Percentiles rank a stretch among this genome's conserved stretches.
These are phyloP conservation scores for Ascochyta pisi DNA, from an alignment of 2,329 filamentous ascomycete species.

Conservation along the genomic window DNA sequence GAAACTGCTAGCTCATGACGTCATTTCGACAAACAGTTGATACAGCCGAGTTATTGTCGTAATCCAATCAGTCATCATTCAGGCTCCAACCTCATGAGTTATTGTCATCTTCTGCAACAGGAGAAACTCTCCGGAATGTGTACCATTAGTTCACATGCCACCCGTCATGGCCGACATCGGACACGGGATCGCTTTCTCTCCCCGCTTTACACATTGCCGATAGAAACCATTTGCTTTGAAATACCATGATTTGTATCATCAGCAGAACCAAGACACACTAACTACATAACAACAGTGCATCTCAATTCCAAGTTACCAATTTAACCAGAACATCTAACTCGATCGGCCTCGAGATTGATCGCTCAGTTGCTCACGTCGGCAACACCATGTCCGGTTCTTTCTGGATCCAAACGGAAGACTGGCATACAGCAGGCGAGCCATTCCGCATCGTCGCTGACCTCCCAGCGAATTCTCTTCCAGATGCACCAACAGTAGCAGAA, in stretches of 20 bases:
- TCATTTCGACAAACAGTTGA: not conserved
- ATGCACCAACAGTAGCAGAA: constrained; percentile 8
- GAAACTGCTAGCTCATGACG: constrained; percentile 6
- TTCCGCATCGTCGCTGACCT: constrained; percentile 16
- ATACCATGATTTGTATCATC: not conserved
- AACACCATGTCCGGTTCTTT: not conserved
- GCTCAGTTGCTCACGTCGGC: too few relatives aligned
- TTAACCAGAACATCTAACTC: too few relatives aligned
- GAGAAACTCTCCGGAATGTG: not conserved
- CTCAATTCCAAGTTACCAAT: not conserved
- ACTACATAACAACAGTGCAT: too few relatives aligned
- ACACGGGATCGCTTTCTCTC: not conserved
- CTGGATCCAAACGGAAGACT: constrained; percentile 19
- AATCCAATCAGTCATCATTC: too few relatives aligned
- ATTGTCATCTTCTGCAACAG: not conserved
- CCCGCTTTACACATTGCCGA: not conserved
- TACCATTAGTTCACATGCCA: not conserved
- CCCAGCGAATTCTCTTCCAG: constrained; percentile 2
- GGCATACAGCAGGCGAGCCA: constrained; percentile 20
- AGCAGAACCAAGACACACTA: too few relatives aligned
- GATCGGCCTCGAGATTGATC: too few relatives aligned
- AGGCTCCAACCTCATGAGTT: too few relatives aligned
- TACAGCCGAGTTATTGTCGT: not conserved
- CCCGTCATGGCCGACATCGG: constrained; percentile 1
- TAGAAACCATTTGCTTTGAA: not conserved